Evolutionary conservation across 306 rosid genomes (phyloP), one percentile per base, ranked within the genome.

Genomic region (Vigna reflexopilosa): DNA sequence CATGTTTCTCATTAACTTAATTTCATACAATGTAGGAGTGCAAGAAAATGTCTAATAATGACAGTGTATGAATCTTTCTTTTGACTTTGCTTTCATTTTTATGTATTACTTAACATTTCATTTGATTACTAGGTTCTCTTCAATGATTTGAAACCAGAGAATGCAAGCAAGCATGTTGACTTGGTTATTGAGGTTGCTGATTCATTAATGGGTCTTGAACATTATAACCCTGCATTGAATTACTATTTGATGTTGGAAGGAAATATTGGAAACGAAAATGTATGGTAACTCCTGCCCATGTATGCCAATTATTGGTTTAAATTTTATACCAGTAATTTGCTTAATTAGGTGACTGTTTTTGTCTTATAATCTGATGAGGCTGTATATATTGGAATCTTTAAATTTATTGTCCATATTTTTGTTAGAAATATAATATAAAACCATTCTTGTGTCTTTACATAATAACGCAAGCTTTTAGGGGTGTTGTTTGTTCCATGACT

Each of bases 171-270:
- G 70, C 84, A 91, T 78, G 54, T 76, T 73, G 83, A 81, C 59
- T 86, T 90, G 83, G 82, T 88, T 72, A 80, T 52, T 79, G 89
- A 88, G 84, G 87, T 85, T 72, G 93, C 93, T 17, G 90, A 89
- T 77, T 85, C 97, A 14, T 79, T 90, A 32, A 80, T 87, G 92
- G 84, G 72, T 75, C 88, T 83, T 74, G 93, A 82, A 76, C 95
- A 90, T 66, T 85, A 90, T 81, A 71, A 61, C 48, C 51, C 79
- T 83, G 97, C 97, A 56, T 86, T 94, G 87, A 86, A 81, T 85
- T 94, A 92, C 82, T 90, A 85, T 86, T 52, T 82, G 67, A 87
- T 88, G 93, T 75, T 87, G 84, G 86, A 87, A 80, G 90, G 81
- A 85, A 80, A 75, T 49, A 65, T 69, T 83, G 80, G 82, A 82